Evolutionary conservation across 192 early-diverging fungal genomes (phyloP).

Genomic region (Kappamyces sp.): DNA sequence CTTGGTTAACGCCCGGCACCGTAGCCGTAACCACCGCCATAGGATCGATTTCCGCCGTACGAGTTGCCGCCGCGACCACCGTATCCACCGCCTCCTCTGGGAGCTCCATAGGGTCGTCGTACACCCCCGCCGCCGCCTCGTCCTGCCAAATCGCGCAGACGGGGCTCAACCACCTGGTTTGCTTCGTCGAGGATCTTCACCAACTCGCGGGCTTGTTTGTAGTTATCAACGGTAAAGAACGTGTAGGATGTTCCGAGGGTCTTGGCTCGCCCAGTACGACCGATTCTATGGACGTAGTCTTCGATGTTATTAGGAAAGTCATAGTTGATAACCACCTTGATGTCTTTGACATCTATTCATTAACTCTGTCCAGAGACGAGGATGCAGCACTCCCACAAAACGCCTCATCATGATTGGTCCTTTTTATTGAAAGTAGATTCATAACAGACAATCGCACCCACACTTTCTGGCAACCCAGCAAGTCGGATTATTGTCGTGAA

Average conservation of each 20-base stretch:
- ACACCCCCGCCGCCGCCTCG: slow-evolving; percentile 31
- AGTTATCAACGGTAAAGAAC: slow-evolving; percentile 54
- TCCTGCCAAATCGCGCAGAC: slow-evolving; percentile 37
- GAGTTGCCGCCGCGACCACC: slow-evolving; percentile 9
- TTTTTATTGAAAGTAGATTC: no score
- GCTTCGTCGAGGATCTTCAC: slow-evolving; percentile 53
- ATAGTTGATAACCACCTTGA: slow-evolving; percentile 76
- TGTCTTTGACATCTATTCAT: slow-evolving; percentile 32
- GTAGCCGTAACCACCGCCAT: slow-evolving; percentile 5
- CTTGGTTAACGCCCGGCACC: no score
- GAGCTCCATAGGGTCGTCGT: slow-evolving; percentile 12
- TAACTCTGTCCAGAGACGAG: not conserved
- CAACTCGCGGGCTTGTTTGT: slow-evolving; percentile 42
- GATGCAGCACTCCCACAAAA: no score
- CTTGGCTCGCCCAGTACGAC: slow-evolving; percentile 57
- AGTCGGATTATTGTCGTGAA: no score
- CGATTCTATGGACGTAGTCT: slow-evolving; percentile 86
- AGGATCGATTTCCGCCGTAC: not conserved
- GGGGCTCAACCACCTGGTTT: slow-evolving; percentile 47
- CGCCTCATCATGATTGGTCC: no score
- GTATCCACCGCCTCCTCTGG: slow-evolving; percentile 14
- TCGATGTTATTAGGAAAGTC: slow-evolving; percentile 94
- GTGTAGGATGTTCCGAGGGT: slow-evolving; percentile 53
- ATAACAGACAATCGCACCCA: no score
- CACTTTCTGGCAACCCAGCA: no score